phyloP scores from a whole-genome alignment of 2,329 filamentous ascomycete genomes.

The Aspergillus alliaceus region DNA sequence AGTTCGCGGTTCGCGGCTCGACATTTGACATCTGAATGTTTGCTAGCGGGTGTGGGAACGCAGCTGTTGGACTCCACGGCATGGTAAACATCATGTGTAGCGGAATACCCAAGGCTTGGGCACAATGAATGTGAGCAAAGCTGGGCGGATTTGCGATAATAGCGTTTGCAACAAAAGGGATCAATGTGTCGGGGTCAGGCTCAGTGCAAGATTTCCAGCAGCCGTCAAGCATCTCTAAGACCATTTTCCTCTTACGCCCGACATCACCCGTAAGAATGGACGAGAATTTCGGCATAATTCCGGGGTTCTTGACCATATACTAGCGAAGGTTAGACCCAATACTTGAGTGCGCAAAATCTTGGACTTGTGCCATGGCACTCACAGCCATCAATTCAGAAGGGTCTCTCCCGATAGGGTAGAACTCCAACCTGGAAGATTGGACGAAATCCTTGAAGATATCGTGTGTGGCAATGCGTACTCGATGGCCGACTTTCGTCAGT shows the following conservation, averaged over 20 bases:
- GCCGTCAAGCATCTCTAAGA: conserved; percentile 71
- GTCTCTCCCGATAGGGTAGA: conserved; percentile 73
- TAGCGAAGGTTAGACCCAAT: no score
- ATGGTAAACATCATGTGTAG: conserved; percentile 4
- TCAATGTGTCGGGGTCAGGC: conserved; percentile 63
- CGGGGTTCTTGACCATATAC: conserved; percentile 88
- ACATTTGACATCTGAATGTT: background rate
- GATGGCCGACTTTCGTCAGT: conserved; percentile 66
- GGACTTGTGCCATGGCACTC: no score
- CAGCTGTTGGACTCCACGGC: background rate
- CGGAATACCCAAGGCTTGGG: conserved; percentile 56
- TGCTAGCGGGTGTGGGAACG: conserved; percentile 3
- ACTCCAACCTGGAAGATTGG: conserved; percentile 69
- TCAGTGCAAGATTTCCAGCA: conserved; percentile 87
- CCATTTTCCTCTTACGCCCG: conserved; percentile 70
- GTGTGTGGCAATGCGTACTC: conserved; percentile 75
- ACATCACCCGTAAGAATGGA: conserved; percentile 76
- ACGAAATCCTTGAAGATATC: conserved; percentile 67
- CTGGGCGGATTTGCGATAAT: conserved; percentile 82
- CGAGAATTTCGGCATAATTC: conserved; percentile 78
- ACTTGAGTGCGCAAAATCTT: no score
- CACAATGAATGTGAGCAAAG: no score
- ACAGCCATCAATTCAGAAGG: conserved; percentile 78
- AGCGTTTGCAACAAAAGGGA: conserved; percentile 72
- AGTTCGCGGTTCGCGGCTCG: background rate